Conservation (phyloP, 1,284 basidiomycete genomes). For the Ceratobasidium sp. region DNA sequence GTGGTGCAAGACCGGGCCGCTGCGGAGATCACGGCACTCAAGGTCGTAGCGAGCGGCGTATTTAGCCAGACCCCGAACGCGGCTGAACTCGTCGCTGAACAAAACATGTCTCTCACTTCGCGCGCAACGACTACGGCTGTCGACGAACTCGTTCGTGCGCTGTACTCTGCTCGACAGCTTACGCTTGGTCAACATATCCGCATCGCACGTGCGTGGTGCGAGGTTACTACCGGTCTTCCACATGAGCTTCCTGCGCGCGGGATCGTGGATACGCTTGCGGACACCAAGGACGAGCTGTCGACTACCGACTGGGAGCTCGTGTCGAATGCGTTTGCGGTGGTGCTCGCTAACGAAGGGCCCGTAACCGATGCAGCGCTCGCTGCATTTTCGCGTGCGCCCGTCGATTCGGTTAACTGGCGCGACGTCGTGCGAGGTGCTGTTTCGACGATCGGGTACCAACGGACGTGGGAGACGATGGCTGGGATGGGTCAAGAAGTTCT, state of each 20-base stretch:
- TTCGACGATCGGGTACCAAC: constrained; percentile 1
- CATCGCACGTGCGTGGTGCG: constrained; percentile 24
- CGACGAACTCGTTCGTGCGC: constrained; percentile 25
- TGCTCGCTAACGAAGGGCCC: constrained; percentile 20
- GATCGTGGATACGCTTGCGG: constrained; percentile 26
- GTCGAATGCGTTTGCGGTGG: constrained; percentile 26
- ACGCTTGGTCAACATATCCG: constrained; percentile 27
- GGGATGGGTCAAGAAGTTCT: constrained; percentile 39
- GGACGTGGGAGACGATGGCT: constrained; percentile 38
- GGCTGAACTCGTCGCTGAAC: not conserved
- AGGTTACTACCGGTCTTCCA: constrained; percentile 18
- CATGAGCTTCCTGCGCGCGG: constrained; percentile 31
- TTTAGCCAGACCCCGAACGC: not conserved
- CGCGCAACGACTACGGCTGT: constrained; percentile 14
- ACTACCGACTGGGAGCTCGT: constrained; percentile 26
- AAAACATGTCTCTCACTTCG: constrained; percentile 9
- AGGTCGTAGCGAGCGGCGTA: constrained; percentile 23
- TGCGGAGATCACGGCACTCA: constrained; percentile 29
- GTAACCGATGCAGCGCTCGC: constrained; percentile 34
- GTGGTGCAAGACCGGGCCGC: constrained; percentile 7
- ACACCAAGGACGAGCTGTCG: not conserved
- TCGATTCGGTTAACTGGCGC: constrained; percentile 34
- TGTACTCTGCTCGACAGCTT: constrained; percentile 19
- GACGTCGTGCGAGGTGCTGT: constrained; percentile 36
- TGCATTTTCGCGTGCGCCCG: constrained; percentile 20